phyloP scores from a whole-genome alignment of 495 filamentous ascomycete species.

The Aspergillus egyptiacus region DNA sequence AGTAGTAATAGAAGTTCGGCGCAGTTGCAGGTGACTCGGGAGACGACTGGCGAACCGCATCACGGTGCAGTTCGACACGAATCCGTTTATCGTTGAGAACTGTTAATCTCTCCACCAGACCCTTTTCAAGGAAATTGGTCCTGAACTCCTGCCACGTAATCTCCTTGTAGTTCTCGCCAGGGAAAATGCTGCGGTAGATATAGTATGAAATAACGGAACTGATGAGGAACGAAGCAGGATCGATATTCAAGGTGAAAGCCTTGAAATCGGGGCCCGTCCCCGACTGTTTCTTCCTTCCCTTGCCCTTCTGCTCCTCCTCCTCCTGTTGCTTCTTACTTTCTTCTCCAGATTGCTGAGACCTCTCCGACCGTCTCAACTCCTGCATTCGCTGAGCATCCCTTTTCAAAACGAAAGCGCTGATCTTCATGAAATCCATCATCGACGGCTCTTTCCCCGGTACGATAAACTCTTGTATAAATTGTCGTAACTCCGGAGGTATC shows the following conservation, averaged over 20 bases:
- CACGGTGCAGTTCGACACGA: slow-evolving; percentile 75
- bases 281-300: slow-evolving; percentile 32
- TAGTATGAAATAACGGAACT: slow-evolving; percentile 57
- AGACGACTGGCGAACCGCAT: slow-evolving; percentile 69
- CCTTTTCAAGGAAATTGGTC: slow-evolving; percentile 88
- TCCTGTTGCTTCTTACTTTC: slow-evolving; percentile 9
- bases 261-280: slow-evolving; percentile 24
- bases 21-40: slow-evolving; percentile 72
- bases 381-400: slow-evolving; percentile 22
- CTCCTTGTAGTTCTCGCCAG: slow-evolving; percentile 64
- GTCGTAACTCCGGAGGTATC: slow-evolving; percentile 27
- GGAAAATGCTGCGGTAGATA: slow-evolving; percentile 52
- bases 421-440: slow-evolving; percentile 34
- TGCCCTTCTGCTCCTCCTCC: slow-evolving; percentile 16
- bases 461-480: slow-evolving; percentile 29
- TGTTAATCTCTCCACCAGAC: slow-evolving; percentile 86
- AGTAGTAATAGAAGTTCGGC: slow-evolving; percentile 77
- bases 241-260: slow-evolving; percentile 49
- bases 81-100: slow-evolving; percentile 69
- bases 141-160: slow-evolving; percentile 98
- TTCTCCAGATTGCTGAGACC: background rate
- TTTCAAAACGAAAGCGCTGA: slow-evolving; percentile 27
- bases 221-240: slow-evolving; percentile 50
- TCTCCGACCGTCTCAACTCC: slow-evolving; percentile 21
- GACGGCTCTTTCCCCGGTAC: slow-evolving; percentile 26